A percentile compares a stretch with the other conserved stretches of the same genome.
phyloP scores from a whole-genome alignment of 495 filamentous ascomycete genomes.

The Staphylotrichum tortipilum region DNA sequence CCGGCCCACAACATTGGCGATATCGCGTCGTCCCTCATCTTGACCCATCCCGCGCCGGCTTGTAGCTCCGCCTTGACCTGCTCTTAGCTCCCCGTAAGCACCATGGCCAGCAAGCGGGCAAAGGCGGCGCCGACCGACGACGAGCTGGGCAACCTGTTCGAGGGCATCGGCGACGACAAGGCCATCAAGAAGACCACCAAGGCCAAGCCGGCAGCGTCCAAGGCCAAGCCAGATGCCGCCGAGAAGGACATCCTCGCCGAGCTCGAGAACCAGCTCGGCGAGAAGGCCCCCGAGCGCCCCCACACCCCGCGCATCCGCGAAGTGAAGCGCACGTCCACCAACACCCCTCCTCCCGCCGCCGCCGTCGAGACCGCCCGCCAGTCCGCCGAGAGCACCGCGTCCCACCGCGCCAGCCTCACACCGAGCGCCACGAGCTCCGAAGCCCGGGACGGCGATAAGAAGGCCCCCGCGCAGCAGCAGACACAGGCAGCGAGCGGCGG shows the following conservation, averaged over 20 bases:
- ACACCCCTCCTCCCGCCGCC: constrained; percentile 47
- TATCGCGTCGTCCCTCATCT: too few relatives aligned
- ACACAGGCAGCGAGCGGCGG: constrained; percentile 24
- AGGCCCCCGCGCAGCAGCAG: constrained; percentile 29
- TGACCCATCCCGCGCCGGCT: too few relatives aligned
- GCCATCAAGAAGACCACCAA: constrained; percentile 39
- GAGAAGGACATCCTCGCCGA: constrained; percentile 74
- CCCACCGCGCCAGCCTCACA: constrained; percentile 53
- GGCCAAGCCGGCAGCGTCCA: constrained; percentile 37
- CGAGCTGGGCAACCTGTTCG: constrained; percentile 76
- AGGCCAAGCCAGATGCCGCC: constrained; percentile 37
- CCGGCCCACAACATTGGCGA: too few relatives aligned
- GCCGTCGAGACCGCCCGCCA: constrained; percentile 50
- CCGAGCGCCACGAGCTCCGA: constrained; percentile 44
- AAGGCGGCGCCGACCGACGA: constrained; percentile 57
- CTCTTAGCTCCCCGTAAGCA: too few relatives aligned
- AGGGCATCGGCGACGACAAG: constrained; percentile 52
- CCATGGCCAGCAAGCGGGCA: constrained; percentile 35
- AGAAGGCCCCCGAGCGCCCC: constrained; percentile 60
- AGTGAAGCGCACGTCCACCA: constrained; percentile 48
- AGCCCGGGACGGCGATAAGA: constrained; percentile 45
- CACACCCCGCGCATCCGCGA: constrained; percentile 73
- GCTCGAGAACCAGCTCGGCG: constrained; percentile 63
- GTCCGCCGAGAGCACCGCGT: constrained; percentile 64
- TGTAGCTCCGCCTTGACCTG: too few relatives aligned